These are phyloP conservation scores for Phaeosphaeria sp. DNA, from an alignment of 2,329 filamentous ascomycete genomes.

Conservation along the genomic window DNA sequence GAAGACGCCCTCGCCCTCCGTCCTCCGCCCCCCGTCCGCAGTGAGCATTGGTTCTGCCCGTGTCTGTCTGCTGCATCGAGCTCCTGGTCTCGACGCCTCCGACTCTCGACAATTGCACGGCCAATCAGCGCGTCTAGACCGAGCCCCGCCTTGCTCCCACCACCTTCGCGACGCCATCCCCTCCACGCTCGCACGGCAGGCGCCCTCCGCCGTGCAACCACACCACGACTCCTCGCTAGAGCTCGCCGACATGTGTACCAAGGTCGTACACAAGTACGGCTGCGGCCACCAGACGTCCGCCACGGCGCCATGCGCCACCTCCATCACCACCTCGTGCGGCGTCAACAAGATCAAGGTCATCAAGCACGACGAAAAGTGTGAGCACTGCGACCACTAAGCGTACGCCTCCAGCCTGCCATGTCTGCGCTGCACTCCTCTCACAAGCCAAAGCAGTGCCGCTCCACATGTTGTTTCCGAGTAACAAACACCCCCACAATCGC, in stretches of 20 bases:
- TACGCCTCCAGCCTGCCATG: not conserved
- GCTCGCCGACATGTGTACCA: slow-evolving; percentile 52
- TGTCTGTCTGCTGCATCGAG: too few relatives aligned
- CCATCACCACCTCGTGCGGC: slow-evolving; percentile 50
- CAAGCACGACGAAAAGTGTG: slow-evolving; percentile 57
- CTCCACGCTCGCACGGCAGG: slow-evolving; percentile 26
- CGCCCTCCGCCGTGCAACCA: slow-evolving; percentile 30
- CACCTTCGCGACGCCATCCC: slow-evolving; percentile 11
- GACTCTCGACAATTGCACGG: slow-evolving; percentile 4
- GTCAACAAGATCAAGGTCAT: slow-evolving; percentile 52
- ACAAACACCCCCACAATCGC: slow-evolving; percentile 36
- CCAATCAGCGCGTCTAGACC: slow-evolving; percentile 34
- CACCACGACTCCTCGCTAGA: slow-evolving; percentile 13
- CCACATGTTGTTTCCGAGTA: slow-evolving; percentile 40
- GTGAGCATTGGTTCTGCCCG: too few relatives aligned
- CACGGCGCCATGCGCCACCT: slow-evolving; percentile 55
- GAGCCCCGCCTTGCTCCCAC: slow-evolving; percentile 29
- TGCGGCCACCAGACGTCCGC: slow-evolving; percentile 54
- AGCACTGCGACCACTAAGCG: slow-evolving; percentile 52
- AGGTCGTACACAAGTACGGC: slow-evolving; percentile 55
- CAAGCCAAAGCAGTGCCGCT: slow-evolving; percentile 31
- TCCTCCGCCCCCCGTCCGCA: slow-evolving; percentile 7
- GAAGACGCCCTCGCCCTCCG: not conserved
- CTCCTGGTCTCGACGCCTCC: too few relatives aligned
- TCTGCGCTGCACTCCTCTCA: slow-evolving; percentile 35